Evolutionary conservation across 2,329 filamentous ascomycete genomes (phyloP).

Genomic region (Aureobasidium leucospermi): DNA sequence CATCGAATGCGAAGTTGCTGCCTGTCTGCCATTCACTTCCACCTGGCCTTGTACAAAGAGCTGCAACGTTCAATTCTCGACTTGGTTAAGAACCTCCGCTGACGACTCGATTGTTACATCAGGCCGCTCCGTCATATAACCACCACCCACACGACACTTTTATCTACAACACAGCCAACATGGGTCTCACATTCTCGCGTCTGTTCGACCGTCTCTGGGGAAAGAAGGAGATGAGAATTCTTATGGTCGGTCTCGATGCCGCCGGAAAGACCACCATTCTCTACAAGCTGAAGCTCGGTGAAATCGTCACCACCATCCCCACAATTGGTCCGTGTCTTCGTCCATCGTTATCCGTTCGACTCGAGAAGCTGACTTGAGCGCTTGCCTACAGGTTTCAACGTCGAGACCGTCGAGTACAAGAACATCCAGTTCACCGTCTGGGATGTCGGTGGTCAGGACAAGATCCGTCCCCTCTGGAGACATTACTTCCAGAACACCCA

Average conservation of each 20-base stretch:
- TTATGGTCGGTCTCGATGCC: slow-evolving; percentile 96
- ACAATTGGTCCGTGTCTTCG: slow-evolving; percentile 60
- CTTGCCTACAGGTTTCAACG: slow-evolving; percentile 66
- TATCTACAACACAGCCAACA: slow-evolving; percentile 52
- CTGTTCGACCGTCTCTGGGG: slow-evolving; percentile 98
- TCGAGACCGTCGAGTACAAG: slow-evolving; percentile 98
- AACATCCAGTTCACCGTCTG: slow-evolving; percentile 99
- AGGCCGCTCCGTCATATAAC: slow-evolving; percentile 3
- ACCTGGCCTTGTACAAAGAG: not conserved
- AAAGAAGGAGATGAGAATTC: slow-evolving; percentile 96
- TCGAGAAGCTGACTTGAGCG: slow-evolving; percentile 3
- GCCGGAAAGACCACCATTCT: slow-evolving; percentile 98
- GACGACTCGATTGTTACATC: not conserved
- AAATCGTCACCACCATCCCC: slow-evolving; percentile 96
- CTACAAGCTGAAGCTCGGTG: slow-evolving; percentile 97
- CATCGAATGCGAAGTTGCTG: slow-evolving; percentile 6
- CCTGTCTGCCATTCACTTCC: not conserved
- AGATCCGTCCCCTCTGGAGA: slow-evolving; percentile 94
- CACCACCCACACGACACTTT: slow-evolving; percentile 25
- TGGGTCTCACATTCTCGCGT: slow-evolving; percentile 92
- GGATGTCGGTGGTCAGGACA: slow-evolving; percentile 98
- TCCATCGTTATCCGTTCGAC: not conserved
- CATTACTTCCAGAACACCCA: slow-evolving; percentile 97
- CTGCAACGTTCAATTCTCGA: not conserved
- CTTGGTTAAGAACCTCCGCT: not conserved